These are phyloP conservation scores for Aegilops umbellulata DNA, from an alignment of 176 grass and related monocot species.

Conservation along the genomic window DNA sequence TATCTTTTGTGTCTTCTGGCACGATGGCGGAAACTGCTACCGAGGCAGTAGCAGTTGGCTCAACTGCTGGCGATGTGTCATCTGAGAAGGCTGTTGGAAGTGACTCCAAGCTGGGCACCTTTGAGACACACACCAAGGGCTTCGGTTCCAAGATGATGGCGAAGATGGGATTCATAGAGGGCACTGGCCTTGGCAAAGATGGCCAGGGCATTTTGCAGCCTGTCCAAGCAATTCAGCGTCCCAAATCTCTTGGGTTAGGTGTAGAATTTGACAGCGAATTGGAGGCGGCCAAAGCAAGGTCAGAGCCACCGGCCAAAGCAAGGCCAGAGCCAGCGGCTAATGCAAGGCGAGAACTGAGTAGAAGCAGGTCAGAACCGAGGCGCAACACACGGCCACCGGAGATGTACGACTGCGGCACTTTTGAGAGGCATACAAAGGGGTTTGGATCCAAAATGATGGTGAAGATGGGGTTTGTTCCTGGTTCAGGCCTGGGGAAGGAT, in stretches of 20 bases:
- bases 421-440: constrained; percentile 93
- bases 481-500: constrained; percentile 73
- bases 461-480: constrained; percentile 81
- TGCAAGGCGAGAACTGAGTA: constrained; percentile 30
- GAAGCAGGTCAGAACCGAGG: constrained; percentile 26
- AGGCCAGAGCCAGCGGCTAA: constrained; percentile 27
- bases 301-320: constrained; percentile 8
- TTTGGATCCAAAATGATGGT: constrained; percentile 95
- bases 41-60: constrained; percentile 36
- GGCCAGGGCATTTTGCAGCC: constrained; percentile 83
- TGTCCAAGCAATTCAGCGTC: constrained; percentile 67
- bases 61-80: constrained; percentile 27
- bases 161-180: constrained; percentile 93
- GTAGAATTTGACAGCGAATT: constrained; percentile 58
- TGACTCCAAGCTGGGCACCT: constrained; percentile 49
- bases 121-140: constrained; percentile 85
- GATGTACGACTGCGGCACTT: constrained; percentile 38
- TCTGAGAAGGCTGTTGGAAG: constrained; percentile 28
- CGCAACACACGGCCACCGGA: background rate
- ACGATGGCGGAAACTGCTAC: constrained; percentile 57
- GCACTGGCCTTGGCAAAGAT: constrained; percentile 78
- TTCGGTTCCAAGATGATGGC: constrained; percentile 98
- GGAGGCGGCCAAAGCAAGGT: constrained; percentile 36
- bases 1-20: constrained; percentile 77
- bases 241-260: constrained; percentile 89